phyloP scores from a whole-genome alignment of 495 filamentous ascomycete species.

The Trichocladium antarcticum region DNA sequence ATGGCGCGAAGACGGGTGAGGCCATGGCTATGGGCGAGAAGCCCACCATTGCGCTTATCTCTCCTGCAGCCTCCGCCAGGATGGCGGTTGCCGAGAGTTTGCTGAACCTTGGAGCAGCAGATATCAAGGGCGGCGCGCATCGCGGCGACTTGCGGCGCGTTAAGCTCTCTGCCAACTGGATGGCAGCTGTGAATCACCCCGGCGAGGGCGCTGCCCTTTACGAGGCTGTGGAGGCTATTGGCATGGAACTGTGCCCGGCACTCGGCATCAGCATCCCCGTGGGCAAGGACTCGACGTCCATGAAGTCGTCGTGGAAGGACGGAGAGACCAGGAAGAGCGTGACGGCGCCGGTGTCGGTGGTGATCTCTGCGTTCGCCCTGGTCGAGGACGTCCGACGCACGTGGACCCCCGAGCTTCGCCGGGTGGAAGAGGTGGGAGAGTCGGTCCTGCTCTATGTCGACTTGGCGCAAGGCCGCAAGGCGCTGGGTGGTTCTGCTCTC shows the following conservation, averaged over 20 bases:
- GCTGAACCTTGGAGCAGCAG: slow-evolving; percentile 82
- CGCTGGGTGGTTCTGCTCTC: slow-evolving; percentile 82
- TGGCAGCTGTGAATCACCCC: slow-evolving; percentile 86
- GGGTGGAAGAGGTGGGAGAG: slow-evolving; percentile 79
- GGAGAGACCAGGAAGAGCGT: slow-evolving; percentile 67
- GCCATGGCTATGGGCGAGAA: slow-evolving; percentile 97
- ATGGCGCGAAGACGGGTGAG: slow-evolving; percentile 62
- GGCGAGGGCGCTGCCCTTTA: slow-evolving; percentile 92
- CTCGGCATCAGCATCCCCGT: slow-evolving; percentile 88
- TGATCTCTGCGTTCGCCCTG: slow-evolving; percentile 80
- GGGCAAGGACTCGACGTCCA: slow-evolving; percentile 95
- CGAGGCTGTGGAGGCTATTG: slow-evolving; percentile 87
- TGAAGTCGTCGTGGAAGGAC: slow-evolving; percentile 96
- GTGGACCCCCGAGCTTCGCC: slow-evolving; percentile 83
- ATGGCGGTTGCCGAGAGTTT: slow-evolving; percentile 96
- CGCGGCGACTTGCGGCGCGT: slow-evolving; percentile 51
- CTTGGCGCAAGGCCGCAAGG: slow-evolving; percentile 62
- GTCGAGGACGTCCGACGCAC: slow-evolving; percentile 71
- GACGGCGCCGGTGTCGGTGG: slow-evolving; percentile 78
- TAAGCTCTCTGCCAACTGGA: slow-evolving; percentile 94
- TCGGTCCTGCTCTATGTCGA: slow-evolving; percentile 86
- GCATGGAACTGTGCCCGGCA: slow-evolving; percentile 69
- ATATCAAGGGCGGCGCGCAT: slow-evolving; percentile 53
- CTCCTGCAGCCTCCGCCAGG: slow-evolving; percentile 79
- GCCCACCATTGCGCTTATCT: slow-evolving; percentile 81